Evolutionary conservation across 1,284 basidiomycete genomes (phyloP).

Genomic region (Heterobasidion parviporum): DNA sequence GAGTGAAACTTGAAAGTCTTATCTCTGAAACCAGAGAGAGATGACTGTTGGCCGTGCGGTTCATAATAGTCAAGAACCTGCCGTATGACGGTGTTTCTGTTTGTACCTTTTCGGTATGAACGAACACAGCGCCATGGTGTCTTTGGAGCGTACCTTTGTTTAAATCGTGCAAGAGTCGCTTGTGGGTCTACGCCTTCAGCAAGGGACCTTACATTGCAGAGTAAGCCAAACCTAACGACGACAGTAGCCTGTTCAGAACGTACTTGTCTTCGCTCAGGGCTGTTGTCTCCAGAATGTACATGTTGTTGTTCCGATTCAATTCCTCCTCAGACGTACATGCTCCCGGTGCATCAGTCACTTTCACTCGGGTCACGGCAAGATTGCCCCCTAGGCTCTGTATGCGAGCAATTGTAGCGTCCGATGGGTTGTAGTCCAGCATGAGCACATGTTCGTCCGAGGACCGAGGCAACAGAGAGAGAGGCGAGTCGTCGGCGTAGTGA

Average conservation of each 20-base stretch:
- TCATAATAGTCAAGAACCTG: conserved; percentile 39
- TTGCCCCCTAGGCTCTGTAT: conserved; percentile 56
- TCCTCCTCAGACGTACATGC: conserved; percentile 35
- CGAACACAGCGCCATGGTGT: background rate
- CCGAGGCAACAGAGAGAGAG: conserved; percentile 49
- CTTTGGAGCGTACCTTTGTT: conserved; percentile 41
- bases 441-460: conserved; percentile 59
- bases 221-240: conserved; percentile 6
- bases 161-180: conserved; percentile 47
- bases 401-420: conserved; percentile 25
- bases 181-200: conserved; percentile 37
- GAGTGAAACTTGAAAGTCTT: too few species aligned
- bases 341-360: conserved; percentile 66
- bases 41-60: background rate
- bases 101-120: background rate
- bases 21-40: too few species aligned
- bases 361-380: conserved; percentile 51
- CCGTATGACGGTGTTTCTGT: conserved; percentile 51
- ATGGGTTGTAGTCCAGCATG: conserved; percentile 55
- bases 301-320: conserved; percentile 45
- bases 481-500: conserved; percentile 70
- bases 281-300: conserved; percentile 68
- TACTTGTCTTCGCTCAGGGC: conserved; percentile 21
- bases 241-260: conserved; percentile 8
- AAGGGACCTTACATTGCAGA: conserved; percentile 11